A percentile compares a stretch with the other conserved stretches of the same genome.
Conservation (phyloP, 2,329 filamentous ascomycete genomes). For the Ascosphaera apis region DNA sequence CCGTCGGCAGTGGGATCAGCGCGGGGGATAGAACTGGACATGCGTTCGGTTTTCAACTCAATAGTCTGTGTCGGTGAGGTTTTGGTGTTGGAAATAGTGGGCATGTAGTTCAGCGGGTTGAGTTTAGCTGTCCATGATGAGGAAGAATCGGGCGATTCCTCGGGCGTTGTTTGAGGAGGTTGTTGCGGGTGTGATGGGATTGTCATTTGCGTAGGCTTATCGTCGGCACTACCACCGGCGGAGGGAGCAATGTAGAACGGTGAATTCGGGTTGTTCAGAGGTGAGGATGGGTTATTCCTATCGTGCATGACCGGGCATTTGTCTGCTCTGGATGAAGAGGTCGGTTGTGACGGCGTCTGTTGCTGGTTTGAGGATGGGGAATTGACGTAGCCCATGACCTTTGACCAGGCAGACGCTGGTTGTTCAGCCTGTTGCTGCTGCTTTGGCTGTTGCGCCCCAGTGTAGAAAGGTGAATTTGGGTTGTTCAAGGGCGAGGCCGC, state of each 20-base stretch:
- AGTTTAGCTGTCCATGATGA: conserved; percentile 24
- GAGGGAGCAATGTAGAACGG: background rate
- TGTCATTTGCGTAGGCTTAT: no score
- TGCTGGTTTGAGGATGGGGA: no score
- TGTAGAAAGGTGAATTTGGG: background rate
- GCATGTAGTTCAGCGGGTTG: conserved; percentile 85
- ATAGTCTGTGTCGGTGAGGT: conserved; percentile 45
- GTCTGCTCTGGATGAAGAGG: no score
- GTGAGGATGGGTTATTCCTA: background rate
- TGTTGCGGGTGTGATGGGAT: no score
- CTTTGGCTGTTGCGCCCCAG: no score
- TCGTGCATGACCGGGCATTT: background rate
- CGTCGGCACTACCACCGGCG: background rate
- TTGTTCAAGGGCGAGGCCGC: background rate
- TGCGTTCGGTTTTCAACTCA: conserved; percentile 54
- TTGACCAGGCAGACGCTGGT: no score
- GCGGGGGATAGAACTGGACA: conserved; percentile 76
- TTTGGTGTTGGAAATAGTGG: conserved; percentile 56
- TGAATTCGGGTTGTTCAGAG: background rate
- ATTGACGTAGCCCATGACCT: no score
- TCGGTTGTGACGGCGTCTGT: no score
- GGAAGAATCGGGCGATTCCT: no score
- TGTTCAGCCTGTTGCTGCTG: no score
- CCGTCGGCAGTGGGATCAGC: conserved; percentile 32
- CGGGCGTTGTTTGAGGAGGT: background rate